Base-by-base conservation (phyloP, 2,329 filamentous ascomycete genomes). In the Fusarium transvaalense region DNA sequence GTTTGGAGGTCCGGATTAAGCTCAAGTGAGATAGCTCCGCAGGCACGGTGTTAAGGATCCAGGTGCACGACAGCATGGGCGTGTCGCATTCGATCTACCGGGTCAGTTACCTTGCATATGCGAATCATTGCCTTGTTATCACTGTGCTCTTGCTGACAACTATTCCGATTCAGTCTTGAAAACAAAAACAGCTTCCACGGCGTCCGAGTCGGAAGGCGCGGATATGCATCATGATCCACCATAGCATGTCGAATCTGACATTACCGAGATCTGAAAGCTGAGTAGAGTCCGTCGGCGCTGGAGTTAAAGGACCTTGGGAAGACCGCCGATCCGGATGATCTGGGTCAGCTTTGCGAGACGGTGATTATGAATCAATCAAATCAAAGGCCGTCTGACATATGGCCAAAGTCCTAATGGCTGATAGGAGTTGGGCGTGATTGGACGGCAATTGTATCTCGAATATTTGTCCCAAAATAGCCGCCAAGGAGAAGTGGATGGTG, bases 1-100 rank as follows among this genome's bases (percentile, higher is more conserved):
- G 80, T 35, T 72, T 88, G 34, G 84, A 87, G 74, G 81, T 84
- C 12, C 79, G 77, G 9, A 80, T 88, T 39, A 77, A 77, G 55
- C 76, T 85, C 34, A 82, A 80, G 68, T 86, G 78, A 82, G 53
- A 39, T 53, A 25, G 29, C 14, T 39, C 35, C 21, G 12, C 23
- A 38, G 34, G 35, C 38, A 43, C 41, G 53, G 63, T 25, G 64
- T 52, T 57, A 56, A 68, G 34, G 38, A 56, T 54, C 32, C 25
- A 48, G 46, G 32, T 52, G 46, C 34, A 61, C 43, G 47, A 39
- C 31, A 47, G 46, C n/a, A 48, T 35, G 29, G 45, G 31, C 45
- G 56, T 51, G 58, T 59, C 21, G 29, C 34, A 61, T 52, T 27
- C 35, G 50, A 46, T 46, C 38, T 53, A 48, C 32, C n/a, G 55